Percentiles rank a stretch among this genome's conserved stretches.
phyloP scores from a whole-genome alignment of 2,329 filamentous ascomycete species.

The Claviceps paspali region DNA sequence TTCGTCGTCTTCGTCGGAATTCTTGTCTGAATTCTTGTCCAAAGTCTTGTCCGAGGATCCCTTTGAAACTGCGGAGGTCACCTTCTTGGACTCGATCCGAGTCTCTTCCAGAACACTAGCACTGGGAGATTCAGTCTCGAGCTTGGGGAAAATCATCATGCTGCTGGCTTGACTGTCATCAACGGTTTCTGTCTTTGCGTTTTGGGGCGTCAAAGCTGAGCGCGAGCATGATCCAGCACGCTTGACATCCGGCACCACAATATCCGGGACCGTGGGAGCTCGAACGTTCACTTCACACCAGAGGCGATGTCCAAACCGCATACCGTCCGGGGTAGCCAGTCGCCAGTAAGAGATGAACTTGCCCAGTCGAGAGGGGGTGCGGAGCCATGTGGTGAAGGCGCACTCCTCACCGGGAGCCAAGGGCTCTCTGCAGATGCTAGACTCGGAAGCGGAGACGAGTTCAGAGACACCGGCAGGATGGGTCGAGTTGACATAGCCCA shows the following conservation, averaged over 20 bases:
- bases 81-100: conserved; percentile 35
- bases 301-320: conserved; percentile 78
- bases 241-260: conserved; percentile 11
- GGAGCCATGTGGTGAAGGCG: conserved; percentile 71
- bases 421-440: conserved; percentile 54
- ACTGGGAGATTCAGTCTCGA: conserved; percentile 83
- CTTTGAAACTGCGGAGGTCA: conserved; percentile 41
- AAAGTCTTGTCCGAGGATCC: conserved; percentile 23
- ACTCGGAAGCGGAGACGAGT: conserved; percentile 66
- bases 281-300: conserved; percentile 84
- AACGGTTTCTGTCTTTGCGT: conserved; percentile 14
- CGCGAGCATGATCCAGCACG: conserved; percentile 9
- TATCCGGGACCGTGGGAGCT: conserved; percentile 15
- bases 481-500: conserved; percentile 76
- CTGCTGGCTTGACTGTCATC: conserved; percentile 25
- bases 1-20: conserved; percentile 28
- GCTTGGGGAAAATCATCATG: conserved; percentile 91
- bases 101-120: conserved; percentile 57
- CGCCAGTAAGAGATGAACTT: conserved; percentile 94
- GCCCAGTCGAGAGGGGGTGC: conserved; percentile 61
- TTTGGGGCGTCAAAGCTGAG: neutral
- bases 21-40: conserved; percentile 23
- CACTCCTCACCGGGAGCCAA: conserved; percentile 61
- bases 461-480: conserved; percentile 66
- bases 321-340: conserved; percentile 63